These are phyloP conservation scores for Trichosporon sp. DNA, from an alignment of 1,284 basidiomycete species.

Conservation along the genomic window DNA sequence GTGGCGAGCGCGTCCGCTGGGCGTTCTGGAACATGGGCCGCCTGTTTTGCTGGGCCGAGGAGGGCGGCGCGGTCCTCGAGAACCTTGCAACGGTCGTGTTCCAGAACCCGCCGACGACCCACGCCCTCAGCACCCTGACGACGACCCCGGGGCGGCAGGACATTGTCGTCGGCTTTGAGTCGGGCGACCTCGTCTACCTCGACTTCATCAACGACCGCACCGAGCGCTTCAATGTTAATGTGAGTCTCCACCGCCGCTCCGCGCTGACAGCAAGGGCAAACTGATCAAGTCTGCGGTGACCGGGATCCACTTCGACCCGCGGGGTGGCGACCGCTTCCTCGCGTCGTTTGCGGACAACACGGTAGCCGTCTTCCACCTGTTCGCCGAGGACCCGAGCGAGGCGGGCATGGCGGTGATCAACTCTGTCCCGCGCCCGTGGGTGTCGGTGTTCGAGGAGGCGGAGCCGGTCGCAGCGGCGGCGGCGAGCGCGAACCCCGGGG, in stretches of 20 bases:
- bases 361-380: constrained; percentile 40
- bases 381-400: constrained; percentile 38
- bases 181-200: constrained; percentile 89
- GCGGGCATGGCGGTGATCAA: constrained; percentile 21
- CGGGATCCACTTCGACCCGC: constrained; percentile 82
- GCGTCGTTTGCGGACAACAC: constrained; percentile 74
- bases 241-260: constrained; percentile 39
- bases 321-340: constrained; percentile 74
- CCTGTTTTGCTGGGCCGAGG: constrained; percentile 74
- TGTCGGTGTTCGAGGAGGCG: constrained; percentile 23
- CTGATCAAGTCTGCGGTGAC: constrained; percentile 75
- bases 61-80: constrained; percentile 61
- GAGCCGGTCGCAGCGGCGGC: neutral
- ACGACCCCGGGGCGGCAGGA: constrained; percentile 66
- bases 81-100: constrained; percentile 80
- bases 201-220: constrained; percentile 67
- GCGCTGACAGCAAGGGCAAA: constrained; percentile 55
- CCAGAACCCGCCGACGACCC: constrained; percentile 77
- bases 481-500: neutral
- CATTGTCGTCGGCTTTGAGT: constrained; percentile 83
- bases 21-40: constrained; percentile 77
- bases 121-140: constrained; percentile 71
- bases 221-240: constrained; percentile 84
- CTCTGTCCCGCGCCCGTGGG: constrained; percentile 34
- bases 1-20: constrained; percentile 66